Percentiles rank a stretch among this genome's conserved stretches.
Evolutionary conservation across 176 grass and related monocot species (phyloP).

Genomic region (Ampelocalamus luodianensis): DNA sequence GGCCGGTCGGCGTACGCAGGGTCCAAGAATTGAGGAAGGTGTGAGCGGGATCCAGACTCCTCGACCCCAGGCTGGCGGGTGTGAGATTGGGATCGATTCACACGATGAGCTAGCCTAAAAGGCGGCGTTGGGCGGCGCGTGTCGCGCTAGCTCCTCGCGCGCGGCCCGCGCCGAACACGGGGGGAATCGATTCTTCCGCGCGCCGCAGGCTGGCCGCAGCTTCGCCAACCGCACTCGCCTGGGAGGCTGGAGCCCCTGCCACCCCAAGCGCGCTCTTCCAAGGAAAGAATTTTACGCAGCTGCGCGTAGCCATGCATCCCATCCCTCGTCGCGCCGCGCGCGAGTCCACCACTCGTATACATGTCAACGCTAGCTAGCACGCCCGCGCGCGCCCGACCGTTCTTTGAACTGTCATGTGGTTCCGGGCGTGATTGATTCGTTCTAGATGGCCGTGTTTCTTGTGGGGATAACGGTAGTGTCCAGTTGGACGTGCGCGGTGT

Average conservation of each 20-base stretch:
- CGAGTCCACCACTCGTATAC: too few species aligned
- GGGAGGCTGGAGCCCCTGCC: background rate
- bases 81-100: too few species aligned
- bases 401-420: background rate
- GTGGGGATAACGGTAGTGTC: background rate
- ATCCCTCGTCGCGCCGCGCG: background rate
- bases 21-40: background rate
- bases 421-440: background rate
- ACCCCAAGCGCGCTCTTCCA: background rate
- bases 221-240: background rate
- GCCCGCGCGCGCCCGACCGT: background rate
- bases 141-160: background rate
- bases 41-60: background rate
- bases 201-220: too few species aligned
- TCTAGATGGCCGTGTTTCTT: constrained; percentile 22
- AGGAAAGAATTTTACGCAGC: background rate
- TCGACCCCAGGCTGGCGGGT: background rate
- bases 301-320: background rate
- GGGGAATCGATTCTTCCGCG: background rate
- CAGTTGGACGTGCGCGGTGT: background rate
- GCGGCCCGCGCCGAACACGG: background rate
- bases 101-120: background rate
- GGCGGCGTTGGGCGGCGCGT: constrained; percentile 5
- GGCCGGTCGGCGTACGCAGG: too few species aligned
- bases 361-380: background rate